Evolutionary conservation across 164 flowering plant species (phyloP).

Genomic region (Malania oleifera): DNA sequence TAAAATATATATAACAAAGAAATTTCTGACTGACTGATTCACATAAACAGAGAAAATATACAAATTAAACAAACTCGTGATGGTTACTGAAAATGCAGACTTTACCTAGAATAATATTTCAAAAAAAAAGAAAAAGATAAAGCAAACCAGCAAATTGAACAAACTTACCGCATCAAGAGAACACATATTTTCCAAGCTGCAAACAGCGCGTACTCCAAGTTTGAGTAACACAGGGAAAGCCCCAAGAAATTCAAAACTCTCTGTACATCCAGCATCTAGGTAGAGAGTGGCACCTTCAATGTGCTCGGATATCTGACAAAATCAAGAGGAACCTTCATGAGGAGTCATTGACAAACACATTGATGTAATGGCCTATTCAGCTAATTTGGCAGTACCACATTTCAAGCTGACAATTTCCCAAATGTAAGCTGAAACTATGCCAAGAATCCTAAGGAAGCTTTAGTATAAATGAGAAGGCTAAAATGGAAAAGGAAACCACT

Average conservation of each 20-base stretch:
- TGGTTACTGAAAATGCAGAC: too few relatives aligned
- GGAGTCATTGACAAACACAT: neutral
- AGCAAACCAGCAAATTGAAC: neutral
- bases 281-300: slow-evolving; percentile 65
- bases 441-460: too few relatives aligned
- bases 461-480: too few relatives aligned
- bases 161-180: slow-evolving; percentile 62
- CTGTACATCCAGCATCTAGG: slow-evolving; percentile 89
- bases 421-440: too few relatives aligned
- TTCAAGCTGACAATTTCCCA: too few relatives aligned
- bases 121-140: neutral
- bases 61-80: too few relatives aligned
- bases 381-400: too few relatives aligned
- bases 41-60: too few relatives aligned
- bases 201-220: slow-evolving; percentile 70
- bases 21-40: too few relatives aligned
- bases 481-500: neutral
- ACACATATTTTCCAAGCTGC: slow-evolving; percentile 74
- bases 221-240: slow-evolving; percentile 68
- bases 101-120: neutral
- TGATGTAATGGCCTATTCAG: too few relatives aligned
- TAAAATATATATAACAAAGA: too few relatives aligned
- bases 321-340: too few relatives aligned
- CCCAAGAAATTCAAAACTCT: slow-evolving; percentile 82
- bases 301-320: slow-evolving; percentile 65